Conservation (phyloP, 768 basidiomycete species). For the Boletus rufocinnamomeus region DNA sequence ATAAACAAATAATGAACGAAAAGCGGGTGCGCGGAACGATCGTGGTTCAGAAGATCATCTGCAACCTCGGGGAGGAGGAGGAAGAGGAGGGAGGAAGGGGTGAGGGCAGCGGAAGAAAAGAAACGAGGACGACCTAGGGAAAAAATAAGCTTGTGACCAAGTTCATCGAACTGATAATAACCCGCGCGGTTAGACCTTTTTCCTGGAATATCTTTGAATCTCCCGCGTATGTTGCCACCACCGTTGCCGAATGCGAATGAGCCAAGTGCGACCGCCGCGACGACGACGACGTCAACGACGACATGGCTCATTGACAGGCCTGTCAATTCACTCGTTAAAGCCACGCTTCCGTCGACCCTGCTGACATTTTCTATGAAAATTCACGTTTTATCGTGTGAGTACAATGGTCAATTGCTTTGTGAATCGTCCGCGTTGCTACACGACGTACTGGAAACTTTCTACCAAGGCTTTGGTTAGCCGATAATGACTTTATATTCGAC, state of each 20-base stretch:
- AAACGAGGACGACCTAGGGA: slow-evolving; percentile 3
- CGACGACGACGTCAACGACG: slow-evolving; percentile 4
- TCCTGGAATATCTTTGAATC: neutral
- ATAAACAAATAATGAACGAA: slow-evolving; percentile 32
- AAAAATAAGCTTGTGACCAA: slow-evolving; percentile 4
- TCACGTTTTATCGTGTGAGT: slow-evolving; percentile 5
- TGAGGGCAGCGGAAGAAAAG: neutral
- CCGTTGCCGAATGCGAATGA: neutral
- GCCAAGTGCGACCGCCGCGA: neutral
- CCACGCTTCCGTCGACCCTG: slow-evolving; percentile 9
- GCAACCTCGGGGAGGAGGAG: slow-evolving; percentile 7
- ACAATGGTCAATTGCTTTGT: neutral
- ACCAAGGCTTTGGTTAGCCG: neutral
- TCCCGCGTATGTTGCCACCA: neutral
- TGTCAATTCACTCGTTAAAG: slow-evolving; percentile 18
- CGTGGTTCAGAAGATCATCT: slow-evolving; percentile 22
- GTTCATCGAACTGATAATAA: slow-evolving; percentile 2
- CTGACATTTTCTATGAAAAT: neutral
- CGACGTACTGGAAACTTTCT: neutral
- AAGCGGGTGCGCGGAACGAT: slow-evolving; percentile 7
- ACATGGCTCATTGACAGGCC: slow-evolving; percentile 10
- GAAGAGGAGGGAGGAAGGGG: neutral
- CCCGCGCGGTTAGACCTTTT: neutral
- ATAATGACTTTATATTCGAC: neutral
- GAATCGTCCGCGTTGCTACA: neutral